These are phyloP conservation scores for Rosa persica DNA, from an alignment of 306 rosid genomes.

Conservation along the genomic window DNA sequence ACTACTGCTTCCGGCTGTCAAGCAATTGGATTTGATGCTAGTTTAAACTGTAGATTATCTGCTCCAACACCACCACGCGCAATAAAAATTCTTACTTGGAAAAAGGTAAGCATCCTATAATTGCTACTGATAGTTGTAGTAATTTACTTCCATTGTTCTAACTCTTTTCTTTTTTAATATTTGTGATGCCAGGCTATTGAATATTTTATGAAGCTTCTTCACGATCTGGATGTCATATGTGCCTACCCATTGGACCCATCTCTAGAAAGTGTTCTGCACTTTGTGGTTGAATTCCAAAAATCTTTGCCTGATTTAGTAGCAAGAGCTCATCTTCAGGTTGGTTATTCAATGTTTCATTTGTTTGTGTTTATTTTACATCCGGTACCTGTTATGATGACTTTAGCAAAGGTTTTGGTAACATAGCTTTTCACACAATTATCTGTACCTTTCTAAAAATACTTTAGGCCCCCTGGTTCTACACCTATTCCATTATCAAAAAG, in stretches of 20 bases:
- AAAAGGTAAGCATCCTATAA: conserved; percentile 47
- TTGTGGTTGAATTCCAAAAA: conserved; percentile 88
- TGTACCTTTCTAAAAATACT: not conserved
- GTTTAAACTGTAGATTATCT: conserved; percentile 76
- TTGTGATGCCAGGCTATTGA: conserved; percentile 70
- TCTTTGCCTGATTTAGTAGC: conserved; percentile 90
- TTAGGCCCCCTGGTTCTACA: not conserved
- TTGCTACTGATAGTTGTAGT: conserved; percentile 16
- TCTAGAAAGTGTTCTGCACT: conserved; percentile 69
- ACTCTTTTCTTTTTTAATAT: conserved; percentile 18
- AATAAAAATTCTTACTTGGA: conserved; percentile 72
- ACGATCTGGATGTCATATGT: conserved; percentile 70
- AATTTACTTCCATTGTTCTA: conserved; percentile 17
- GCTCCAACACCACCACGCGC: conserved; percentile 98
- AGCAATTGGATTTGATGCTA: conserved; percentile 94
- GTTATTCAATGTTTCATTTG: conserved; percentile 19
- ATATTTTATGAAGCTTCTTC: conserved; percentile 82
- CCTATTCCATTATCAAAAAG: not conserved
- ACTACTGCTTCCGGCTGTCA: conserved; percentile 90
- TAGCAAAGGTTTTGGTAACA: not conserved
- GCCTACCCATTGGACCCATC: conserved; percentile 68
- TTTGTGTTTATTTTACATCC: conserved; percentile 13
- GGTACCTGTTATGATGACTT: conserved; percentile 11
- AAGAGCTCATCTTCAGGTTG: conserved; percentile 95
- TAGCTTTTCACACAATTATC: not conserved